Conservation (phyloP, 805 yeast genomes). For the Cyberlindnera xishuangbannaensis region DNA sequence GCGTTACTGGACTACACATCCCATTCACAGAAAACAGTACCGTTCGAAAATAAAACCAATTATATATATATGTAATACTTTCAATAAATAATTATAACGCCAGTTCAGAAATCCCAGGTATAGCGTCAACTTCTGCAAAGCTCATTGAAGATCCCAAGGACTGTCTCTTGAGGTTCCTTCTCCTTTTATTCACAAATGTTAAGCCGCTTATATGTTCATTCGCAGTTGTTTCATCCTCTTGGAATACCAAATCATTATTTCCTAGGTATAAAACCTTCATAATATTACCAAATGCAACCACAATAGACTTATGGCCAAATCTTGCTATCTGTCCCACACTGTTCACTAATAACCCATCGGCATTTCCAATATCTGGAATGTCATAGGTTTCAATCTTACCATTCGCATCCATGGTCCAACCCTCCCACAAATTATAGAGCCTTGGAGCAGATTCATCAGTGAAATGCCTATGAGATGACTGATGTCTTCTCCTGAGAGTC, state of each 20-base stretch:
- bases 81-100: conserved; percentile 12
- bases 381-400: conserved; percentile 59
- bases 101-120: conserved; percentile 21
- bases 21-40: no score
- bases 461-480: conserved; percentile 6
- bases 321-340: conserved; percentile 56
- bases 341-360: conserved; percentile 43
- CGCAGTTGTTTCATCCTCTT: conserved; percentile 40
- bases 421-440: conserved; percentile 60
- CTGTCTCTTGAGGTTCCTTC: conserved; percentile 27
- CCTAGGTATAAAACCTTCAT: conserved; percentile 74
- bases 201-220: conserved; percentile 41
- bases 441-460: conserved; percentile 25
- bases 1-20: no score
- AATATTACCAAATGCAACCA: conserved; percentile 67
- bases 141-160: conserved; percentile 10
- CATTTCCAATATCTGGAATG: conserved; percentile 42
- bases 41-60: no score
- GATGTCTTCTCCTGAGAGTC: conserved; percentile 15
- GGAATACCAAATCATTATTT: conserved; percentile 62
- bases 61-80: no score
- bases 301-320: conserved; percentile 74
- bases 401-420: conserved; percentile 67
- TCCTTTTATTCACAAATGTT: conserved; percentile 46
- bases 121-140: conserved; percentile 20